These are phyloP conservation scores for Forsythia viridissima DNA, from an alignment of 257 asterid genomes.

Conservation along the genomic window DNA sequence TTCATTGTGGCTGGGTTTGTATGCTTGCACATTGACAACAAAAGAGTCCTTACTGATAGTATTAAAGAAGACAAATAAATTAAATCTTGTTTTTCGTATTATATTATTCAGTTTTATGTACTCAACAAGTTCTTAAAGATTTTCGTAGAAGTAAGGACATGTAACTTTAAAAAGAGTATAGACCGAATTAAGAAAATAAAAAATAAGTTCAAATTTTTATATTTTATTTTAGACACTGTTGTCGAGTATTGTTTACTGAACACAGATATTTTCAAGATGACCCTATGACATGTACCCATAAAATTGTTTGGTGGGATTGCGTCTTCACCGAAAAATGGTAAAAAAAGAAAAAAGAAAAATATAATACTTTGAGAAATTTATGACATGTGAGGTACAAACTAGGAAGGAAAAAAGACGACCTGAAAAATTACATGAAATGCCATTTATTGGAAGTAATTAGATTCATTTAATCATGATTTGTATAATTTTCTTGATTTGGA, in stretches of 20 bases:
- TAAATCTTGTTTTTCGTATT: no score
- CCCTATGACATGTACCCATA: not conserved
- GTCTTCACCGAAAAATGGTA: not conserved
- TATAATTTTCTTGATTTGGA: conserved; percentile 34
- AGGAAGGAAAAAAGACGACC: not conserved
- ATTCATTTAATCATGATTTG: conserved; percentile 12
- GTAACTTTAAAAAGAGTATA: no score
- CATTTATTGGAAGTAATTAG: not conserved
- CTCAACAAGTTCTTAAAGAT: no score
- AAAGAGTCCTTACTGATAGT: not conserved
- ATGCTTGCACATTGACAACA: not conserved
- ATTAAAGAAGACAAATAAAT: not conserved
- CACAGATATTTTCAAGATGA: not conserved
- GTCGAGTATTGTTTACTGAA: not conserved
- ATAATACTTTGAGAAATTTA: not conserved
- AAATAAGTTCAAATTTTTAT: no score
- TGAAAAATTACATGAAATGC: not conserved
- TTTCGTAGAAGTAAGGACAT: no score
- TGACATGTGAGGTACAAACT: not conserved
- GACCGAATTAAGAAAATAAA: no score
- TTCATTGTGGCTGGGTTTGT: not conserved
- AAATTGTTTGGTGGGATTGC: conserved; percentile 8
- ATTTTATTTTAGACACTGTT: no score
- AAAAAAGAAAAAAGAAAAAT: not conserved
- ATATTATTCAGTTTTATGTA: no score